Base-by-base conservation (phyloP, 305 asterid species). In the Fraxinus albicans region DNA sequence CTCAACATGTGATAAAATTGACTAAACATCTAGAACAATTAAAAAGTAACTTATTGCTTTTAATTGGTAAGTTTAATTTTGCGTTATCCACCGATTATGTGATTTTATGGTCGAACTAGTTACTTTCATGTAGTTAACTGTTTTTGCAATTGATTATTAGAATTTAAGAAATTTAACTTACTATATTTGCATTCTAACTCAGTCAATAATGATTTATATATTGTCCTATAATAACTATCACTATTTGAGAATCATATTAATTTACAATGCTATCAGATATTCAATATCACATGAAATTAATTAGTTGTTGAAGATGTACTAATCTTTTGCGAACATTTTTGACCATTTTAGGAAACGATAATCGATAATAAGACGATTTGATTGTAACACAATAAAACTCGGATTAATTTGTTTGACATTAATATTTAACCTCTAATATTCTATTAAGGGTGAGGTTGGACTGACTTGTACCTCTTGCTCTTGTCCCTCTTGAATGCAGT, bases 381-480 rank as follows among this genome's bases (percentile, higher is more conserved):
- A 19, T 38, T 67, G 27, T 72, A 23, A 38, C 44, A 4, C n/a
- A 1, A 53, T 53, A 53, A 17, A 53, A 53, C 23, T 73, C 13
- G 21, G 23, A 29, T 73, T 73, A 38, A 73, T 27, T 35, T 33
- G 5, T 44, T 5, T 35, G 3, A 36, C 10, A n/a, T 15, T 25
- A 25, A 25, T 40, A 12, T 40, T 40, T 40, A 40, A 40, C 47
- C 47, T 40, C 47, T 74, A 74, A 25, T 15, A n/a, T 74, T 74
- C 2, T 74, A 74, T 33, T 15, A 6, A n/a, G 78, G 47, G 23
- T n/a, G 47, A 35, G 77, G 9, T 73, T 73, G 55, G 55, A 9
- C 29, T 21, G 63, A 76, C 65, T 53, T 53, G 77, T 83, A 74
- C 83, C 83, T 75, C 82, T 82, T 79, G 74, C 47, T 10, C 23